These are phyloP conservation scores for Barbarea vulgaris DNA, from an alignment of 345 rosid genomes.

Conservation along the genomic window DNA sequence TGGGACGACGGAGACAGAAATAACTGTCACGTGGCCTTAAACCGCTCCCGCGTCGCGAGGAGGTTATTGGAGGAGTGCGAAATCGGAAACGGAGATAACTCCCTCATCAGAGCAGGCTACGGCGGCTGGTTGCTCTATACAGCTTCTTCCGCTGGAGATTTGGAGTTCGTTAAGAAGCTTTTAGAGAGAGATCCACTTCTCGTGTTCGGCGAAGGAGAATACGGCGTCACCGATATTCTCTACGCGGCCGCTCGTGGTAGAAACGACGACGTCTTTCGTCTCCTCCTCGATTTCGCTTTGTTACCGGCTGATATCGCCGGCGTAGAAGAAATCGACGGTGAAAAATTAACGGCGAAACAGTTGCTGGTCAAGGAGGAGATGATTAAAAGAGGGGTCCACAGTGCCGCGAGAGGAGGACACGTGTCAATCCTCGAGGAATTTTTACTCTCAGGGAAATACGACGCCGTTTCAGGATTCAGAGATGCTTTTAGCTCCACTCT, in stretches of 20 bases:
- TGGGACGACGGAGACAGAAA: constrained; percentile 91
- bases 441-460: constrained; percentile 44
- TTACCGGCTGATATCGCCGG: constrained; percentile 44
- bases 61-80: constrained; percentile 66
- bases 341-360: constrained; percentile 41
- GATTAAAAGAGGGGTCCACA: constrained; percentile 84
- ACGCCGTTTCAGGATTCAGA: constrained; percentile 49
- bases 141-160: constrained; percentile 91
- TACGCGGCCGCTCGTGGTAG: constrained; percentile 85
- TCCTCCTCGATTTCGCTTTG: constrained; percentile 53
- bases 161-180: constrained; percentile 64
- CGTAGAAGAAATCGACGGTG: constrained; percentile 37
- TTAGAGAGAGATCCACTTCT: constrained; percentile 78
- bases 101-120: constrained; percentile 84
- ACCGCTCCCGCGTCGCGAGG: constrained; percentile 71
- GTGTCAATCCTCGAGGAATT: constrained; percentile 64
- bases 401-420: constrained; percentile 90
- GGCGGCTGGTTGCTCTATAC: constrained; percentile 98
- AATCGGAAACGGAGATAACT: constrained; percentile 58
- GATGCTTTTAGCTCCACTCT: constrained; percentile 72
- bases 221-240: constrained; percentile 82
- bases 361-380: constrained; percentile 63
- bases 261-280: constrained; percentile 63
- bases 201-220: constrained; percentile 97
- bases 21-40: constrained; percentile 60